Base-by-base conservation (phyloP, 2,329 filamentous ascomycete genomes). In the Biscogniauxia sp. region DNA sequence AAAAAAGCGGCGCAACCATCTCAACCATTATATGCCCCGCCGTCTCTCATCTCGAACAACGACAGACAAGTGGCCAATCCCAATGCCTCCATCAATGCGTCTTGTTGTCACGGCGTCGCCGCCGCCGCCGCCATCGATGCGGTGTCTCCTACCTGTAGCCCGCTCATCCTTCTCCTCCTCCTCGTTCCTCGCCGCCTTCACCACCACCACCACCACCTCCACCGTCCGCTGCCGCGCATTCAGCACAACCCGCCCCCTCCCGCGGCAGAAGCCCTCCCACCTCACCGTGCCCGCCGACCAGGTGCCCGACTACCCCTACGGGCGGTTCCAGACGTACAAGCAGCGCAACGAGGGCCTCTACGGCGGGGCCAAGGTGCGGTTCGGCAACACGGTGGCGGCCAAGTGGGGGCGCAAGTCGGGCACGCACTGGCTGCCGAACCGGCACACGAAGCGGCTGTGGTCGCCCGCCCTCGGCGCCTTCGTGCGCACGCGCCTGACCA, bases 341-440 rank as follows among this genome's bases (percentile, higher is more conserved):
- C 91, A 95, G 77, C 88, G 88, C 68, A 91, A 93, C 80, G 82
- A 79, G 61, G 89, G 89, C 53, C 86, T 93, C 8, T 92, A 91
- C 78, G 91, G 88, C 68, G 77, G 77, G 50, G 80, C 86, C 65
- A 86, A 86, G 70, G 89, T 93, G 73, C 90, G 87, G 55, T 92
- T 90, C 76, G 91, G 91, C 74, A 93, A 94, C 84, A 89, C 85
- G 68, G 87, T 94, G 55, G 87, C 86, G 52, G 80, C 84, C 67
- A 82, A 87, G 69, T 84, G 88, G 71, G 83, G 88, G 73, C 84
- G 84, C 71, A 93, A 92, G 78, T 88, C 87, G 56, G 84, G 87
- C 53, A 85, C 91, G 60, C 78, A 82, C 68, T 95, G 91, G 91
- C 82, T 86, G 56, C 90, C 90, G 63, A 95, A 95, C 75, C 82